Evolutionary conservation across 768 basidiomycete species (phyloP).

Genomic region (Boletus reticuloceps): DNA sequence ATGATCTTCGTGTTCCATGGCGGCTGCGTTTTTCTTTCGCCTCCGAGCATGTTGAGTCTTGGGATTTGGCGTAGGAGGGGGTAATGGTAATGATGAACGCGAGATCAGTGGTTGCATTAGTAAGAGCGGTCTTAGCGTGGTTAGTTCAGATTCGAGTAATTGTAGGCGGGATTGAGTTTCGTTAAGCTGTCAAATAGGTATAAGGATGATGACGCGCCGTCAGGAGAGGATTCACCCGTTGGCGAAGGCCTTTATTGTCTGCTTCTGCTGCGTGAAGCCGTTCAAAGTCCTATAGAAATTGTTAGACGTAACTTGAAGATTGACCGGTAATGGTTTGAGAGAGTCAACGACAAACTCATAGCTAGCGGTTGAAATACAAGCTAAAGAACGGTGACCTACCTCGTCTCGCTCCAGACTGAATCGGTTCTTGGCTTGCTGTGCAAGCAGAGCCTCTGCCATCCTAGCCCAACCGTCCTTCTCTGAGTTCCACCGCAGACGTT

Average conservation of each 20-base stretch:
- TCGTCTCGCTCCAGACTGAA: constrained; percentile 39
- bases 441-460: constrained; percentile 63
- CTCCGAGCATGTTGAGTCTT: constrained; percentile 21
- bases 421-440: constrained; percentile 43
- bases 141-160: constrained; percentile 60
- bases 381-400: constrained; percentile 31
- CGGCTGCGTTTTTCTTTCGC: constrained; percentile 24
- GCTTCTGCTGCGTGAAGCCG: constrained; percentile 51
- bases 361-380: neutral
- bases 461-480: constrained; percentile 66
- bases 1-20: constrained; percentile 27
- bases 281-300: constrained; percentile 49
- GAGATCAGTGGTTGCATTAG: constrained; percentile 55
- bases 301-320: constrained; percentile 12
- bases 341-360: neutral
- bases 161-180: constrained; percentile 55
- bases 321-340: neutral
- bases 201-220: constrained; percentile 1
- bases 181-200: constrained; percentile 43
- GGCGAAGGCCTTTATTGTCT: constrained; percentile 60
- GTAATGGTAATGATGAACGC: constrained; percentile 12
- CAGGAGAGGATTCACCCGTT: constrained; percentile 44
- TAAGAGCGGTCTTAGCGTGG: constrained; percentile 63
- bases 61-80: constrained; percentile 22
- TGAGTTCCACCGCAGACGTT: constrained; percentile 57